phyloP scores from a whole-genome alignment of 345 rosid genomes.

The Gossypium anomalum region DNA sequence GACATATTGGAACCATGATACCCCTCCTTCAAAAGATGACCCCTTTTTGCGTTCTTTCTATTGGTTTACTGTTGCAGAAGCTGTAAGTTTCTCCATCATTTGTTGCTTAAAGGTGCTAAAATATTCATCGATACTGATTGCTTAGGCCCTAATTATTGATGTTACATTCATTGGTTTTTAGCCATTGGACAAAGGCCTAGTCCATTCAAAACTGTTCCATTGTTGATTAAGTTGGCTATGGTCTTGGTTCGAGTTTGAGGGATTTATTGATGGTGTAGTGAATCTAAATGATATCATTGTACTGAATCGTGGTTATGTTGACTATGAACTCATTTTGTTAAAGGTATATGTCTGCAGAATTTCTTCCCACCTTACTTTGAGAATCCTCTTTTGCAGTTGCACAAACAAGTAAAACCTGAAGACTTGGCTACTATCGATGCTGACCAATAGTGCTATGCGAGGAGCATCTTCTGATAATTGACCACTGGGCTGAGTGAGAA shows the following conservation, averaged over 20 bases:
- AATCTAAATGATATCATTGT: background rate
- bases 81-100: too few relatives aligned
- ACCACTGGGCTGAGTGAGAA: background rate
- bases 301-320: background rate
- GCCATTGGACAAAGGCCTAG: too few relatives aligned
- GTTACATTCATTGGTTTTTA: too few relatives aligned
- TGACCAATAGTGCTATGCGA: background rate
- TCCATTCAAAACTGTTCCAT: background rate
- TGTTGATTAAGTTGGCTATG: background rate
- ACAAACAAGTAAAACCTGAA: conserved; percentile 5
- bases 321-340: background rate
- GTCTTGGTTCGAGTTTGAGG: conserved; percentile 2
- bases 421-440: background rate
- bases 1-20: too few relatives aligned
- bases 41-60: too few relatives aligned
- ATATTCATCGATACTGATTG: too few relatives aligned
- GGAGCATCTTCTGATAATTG: conserved; percentile 1
- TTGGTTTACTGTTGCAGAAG: too few relatives aligned
- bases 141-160: too few relatives aligned
- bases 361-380: background rate
- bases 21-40: too few relatives aligned
- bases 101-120: too few relatives aligned
- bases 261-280: background rate
- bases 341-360: background rate
- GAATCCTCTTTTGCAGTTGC: conserved; percentile 10